Evolutionary conservation across 1,284 basidiomycete species (phyloP).

Genomic region (Chondrostereum purpureum): DNA sequence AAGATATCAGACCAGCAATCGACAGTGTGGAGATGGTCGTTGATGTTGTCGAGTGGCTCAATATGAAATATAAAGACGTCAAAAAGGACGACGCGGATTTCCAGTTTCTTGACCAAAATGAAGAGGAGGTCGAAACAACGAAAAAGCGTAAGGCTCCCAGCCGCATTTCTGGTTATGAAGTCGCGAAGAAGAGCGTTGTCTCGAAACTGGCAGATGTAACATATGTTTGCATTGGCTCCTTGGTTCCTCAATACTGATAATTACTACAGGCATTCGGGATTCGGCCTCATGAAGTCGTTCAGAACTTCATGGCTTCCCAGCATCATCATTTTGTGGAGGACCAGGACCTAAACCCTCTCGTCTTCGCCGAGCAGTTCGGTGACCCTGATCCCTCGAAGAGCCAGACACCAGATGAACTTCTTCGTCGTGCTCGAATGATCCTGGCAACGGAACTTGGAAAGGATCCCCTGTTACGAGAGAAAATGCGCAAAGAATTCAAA

Average conservation of each 20-base stretch:
- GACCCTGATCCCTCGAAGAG: conserved; percentile 56
- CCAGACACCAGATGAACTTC: conserved; percentile 54
- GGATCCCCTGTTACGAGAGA: conserved; percentile 83
- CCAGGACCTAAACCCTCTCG: conserved; percentile 64
- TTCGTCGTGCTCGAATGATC: conserved; percentile 77
- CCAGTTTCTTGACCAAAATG: conserved; percentile 64
- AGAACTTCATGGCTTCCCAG: conserved; percentile 62
- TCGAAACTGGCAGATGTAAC: conserved; percentile 72
- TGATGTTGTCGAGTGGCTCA: conserved; percentile 89
- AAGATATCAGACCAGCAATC: conserved; percentile 54
- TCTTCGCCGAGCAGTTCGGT: conserved; percentile 74
- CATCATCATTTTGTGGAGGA: conserved; percentile 72
- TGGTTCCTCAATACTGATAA: conserved; percentile 4
- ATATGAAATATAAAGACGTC: conserved; percentile 78
- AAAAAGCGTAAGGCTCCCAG: conserved; percentile 79
- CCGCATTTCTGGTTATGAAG: conserved; percentile 81
- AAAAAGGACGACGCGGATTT: conserved; percentile 58
- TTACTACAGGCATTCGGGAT: conserved; percentile 70
- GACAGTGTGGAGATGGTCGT: conserved; percentile 85
- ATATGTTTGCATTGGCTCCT: conserved; percentile 8
- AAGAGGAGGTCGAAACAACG: conserved; percentile 37
- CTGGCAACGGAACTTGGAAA: conserved; percentile 88
- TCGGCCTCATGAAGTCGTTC: conserved; percentile 70
- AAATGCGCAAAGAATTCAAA: conserved; percentile 76
- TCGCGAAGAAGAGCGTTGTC: conserved; percentile 75